Evolutionary conservation across 257 asterid species (phyloP).

Genomic region (Solanum lycopersicoides): DNA sequence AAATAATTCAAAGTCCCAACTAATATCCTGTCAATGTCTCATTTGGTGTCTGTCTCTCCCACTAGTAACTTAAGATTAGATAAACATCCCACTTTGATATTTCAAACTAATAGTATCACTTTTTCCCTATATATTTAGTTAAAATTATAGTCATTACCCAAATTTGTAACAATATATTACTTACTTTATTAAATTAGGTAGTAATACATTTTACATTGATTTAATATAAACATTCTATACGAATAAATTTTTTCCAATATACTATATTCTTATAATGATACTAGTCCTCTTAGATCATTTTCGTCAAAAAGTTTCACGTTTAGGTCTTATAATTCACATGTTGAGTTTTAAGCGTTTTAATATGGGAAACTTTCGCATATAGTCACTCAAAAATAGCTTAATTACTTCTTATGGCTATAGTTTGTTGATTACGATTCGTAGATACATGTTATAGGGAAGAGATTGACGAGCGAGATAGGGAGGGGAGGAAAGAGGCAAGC

Average conservation of each 20-base stretch:
- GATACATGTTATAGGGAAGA: too few species aligned
- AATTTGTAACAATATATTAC: neutral
- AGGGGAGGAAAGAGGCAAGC: too few species aligned
- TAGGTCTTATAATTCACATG: neutral
- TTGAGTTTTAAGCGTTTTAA: neutral
- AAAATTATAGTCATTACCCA: neutral
- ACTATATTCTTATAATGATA: neutral
- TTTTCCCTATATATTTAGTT: neutral
- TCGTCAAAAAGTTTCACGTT: neutral
- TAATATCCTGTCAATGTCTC: neutral
- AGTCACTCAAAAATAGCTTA: too few species aligned
- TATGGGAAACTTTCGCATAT: too few species aligned
- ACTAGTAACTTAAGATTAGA: neutral
- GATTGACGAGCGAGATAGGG: too few species aligned
- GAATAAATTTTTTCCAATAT: neutral
- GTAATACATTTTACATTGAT: too few species aligned
- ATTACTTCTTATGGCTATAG: too few species aligned
- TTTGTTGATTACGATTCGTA: too few species aligned
- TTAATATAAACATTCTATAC: too few species aligned
- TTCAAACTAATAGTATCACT: neutral
- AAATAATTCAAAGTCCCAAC: neutral
- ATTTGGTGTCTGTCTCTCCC: neutral
- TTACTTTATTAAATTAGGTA: too few species aligned
- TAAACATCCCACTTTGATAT: neutral
- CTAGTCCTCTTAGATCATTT: neutral